Evolutionary conservation across 2,329 filamentous ascomycete genomes (phyloP).

Genomic region (Neofusicoccum sp.): DNA sequence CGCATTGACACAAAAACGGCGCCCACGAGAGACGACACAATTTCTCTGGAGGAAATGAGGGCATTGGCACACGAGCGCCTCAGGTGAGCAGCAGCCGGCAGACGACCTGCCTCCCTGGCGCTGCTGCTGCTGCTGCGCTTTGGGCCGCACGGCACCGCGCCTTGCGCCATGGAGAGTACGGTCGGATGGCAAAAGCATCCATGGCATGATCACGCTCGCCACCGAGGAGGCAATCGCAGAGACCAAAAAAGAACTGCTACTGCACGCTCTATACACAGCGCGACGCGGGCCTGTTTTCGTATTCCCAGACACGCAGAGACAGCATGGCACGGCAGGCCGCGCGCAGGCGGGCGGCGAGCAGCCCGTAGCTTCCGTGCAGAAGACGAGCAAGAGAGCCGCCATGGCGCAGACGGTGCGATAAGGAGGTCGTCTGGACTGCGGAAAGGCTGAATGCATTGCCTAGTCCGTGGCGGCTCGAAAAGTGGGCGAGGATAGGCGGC

Average conservation of each 20-base stretch:
- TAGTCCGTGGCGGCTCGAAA: neutral
- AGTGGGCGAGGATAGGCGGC: neutral
- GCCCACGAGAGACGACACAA: neutral
- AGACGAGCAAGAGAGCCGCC: neutral
- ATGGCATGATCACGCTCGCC: too few relatives aligned
- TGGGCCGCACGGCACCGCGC: neutral
- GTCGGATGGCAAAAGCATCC: too few relatives aligned
- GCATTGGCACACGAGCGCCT: neutral
- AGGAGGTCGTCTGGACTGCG: neutral
- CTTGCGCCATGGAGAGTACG: neutral
- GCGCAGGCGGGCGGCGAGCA: neutral
- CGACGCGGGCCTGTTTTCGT: neutral
- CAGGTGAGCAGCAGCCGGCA: neutral
- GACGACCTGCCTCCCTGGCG: neutral
- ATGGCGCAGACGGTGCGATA: conserved; percentile 2
- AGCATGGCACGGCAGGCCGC: conserved; percentile 7
- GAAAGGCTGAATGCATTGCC: neutral
- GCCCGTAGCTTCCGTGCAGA: neutral
- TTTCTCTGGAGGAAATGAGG: conserved; percentile 3
- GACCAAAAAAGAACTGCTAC: neutral
- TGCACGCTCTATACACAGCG: conserved; percentile 8
- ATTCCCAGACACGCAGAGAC: neutral
- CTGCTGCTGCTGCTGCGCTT: neutral
- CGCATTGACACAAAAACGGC: conserved; percentile 8
- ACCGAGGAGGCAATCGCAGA: neutral